phyloP scores from a whole-genome alignment of 164 flowering plant species.

The Umbellularia californica region DNA sequence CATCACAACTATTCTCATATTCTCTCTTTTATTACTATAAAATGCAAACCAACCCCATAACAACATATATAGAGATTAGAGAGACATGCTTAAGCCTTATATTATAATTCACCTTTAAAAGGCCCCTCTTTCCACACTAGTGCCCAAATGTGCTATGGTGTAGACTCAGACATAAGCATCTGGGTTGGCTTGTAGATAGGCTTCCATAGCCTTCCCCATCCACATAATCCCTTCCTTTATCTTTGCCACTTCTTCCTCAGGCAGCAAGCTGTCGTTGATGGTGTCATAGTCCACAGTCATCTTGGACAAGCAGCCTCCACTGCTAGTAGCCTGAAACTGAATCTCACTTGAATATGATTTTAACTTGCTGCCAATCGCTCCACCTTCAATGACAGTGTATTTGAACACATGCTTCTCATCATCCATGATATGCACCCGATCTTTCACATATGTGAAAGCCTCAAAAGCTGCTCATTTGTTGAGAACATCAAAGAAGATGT shows the following conservation, averaged over 20 bases:
- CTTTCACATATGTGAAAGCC: conserved; percentile 3
- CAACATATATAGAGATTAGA: too few relatives aligned
- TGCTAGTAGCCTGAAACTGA: neutral
- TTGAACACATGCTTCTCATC: conserved; percentile 1
- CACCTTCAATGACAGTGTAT: conserved; percentile 2
- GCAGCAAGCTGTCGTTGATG: neutral
- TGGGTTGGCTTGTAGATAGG: conserved; percentile 7
- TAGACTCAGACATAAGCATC: conserved; percentile 3
- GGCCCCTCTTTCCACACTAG: fast-evolving
- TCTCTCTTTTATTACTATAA: too few relatives aligned
- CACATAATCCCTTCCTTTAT: neutral
- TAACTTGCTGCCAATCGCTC: neutral
- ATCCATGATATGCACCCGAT: neutral
- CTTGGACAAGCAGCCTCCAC: neutral
- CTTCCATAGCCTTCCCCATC: conserved; percentile 10
- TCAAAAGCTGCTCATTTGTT: too few relatives aligned
- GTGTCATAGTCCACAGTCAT: conserved; percentile 6
- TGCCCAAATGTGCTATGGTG: too few relatives aligned
- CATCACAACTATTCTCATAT: too few relatives aligned
- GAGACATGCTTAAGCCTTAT: too few relatives aligned
- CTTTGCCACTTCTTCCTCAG: neutral
- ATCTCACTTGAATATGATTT: neutral
- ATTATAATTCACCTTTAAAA: too few relatives aligned
- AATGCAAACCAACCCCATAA: too few relatives aligned
- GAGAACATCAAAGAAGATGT: too few relatives aligned